phyloP scores from a whole-genome alignment of 2,329 filamentous ascomycete genomes.

The Zymoseptoria ardabiliae region DNA sequence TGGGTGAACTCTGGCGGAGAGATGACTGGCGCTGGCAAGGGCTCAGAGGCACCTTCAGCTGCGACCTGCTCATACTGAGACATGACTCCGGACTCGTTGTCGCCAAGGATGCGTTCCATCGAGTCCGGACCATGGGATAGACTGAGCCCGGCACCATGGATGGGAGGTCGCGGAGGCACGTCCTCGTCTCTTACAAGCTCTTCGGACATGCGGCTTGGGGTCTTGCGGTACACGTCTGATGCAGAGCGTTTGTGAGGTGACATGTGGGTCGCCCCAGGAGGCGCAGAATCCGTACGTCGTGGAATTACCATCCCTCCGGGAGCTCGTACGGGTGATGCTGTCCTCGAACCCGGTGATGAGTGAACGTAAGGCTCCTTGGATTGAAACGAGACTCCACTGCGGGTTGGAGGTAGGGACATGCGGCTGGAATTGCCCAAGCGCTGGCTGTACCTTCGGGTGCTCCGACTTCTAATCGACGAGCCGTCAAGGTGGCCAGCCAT shows the following conservation, averaged over 20 bases:
- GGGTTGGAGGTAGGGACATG: slow-evolving; percentile 29
- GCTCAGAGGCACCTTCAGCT: slow-evolving; percentile 27
- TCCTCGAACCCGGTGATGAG: slow-evolving; percentile 40
- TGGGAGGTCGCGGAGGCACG: slow-evolving; percentile 35
- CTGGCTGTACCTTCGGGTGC: slow-evolving; percentile 28
- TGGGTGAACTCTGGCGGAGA: slow-evolving; percentile 75
- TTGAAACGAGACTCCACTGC: slow-evolving; percentile 29
- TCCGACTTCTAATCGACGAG: slow-evolving; percentile 14
- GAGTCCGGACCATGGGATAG: slow-evolving; percentile 30
- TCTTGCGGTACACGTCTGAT: slow-evolving; percentile 39
- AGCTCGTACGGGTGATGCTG: slow-evolving; percentile 34
- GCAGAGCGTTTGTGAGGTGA: slow-evolving; percentile 41
- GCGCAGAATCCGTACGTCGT: slow-evolving; percentile 39
- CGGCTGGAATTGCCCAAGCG: slow-evolving; percentile 38
- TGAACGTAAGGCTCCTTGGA: slow-evolving; percentile 38
- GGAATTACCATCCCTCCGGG: slow-evolving; percentile 23
- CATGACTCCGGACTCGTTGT: slow-evolving; percentile 40
- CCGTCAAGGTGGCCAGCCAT: slow-evolving; percentile 48
- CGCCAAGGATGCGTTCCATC: slow-evolving; percentile 51
- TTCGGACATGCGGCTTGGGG: slow-evolving; percentile 35
- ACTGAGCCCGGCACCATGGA: slow-evolving; percentile 26
- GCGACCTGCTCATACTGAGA: slow-evolving; percentile 46
- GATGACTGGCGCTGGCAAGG: slow-evolving; percentile 62
- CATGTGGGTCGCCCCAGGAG: slow-evolving; percentile 25
- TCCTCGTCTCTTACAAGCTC: slow-evolving; percentile 28